Percentiles rank a stretch among this genome's conserved stretches.
phyloP scores from a whole-genome alignment of 345 rosid genomes.

The Bruguiera parviflora region DNA sequence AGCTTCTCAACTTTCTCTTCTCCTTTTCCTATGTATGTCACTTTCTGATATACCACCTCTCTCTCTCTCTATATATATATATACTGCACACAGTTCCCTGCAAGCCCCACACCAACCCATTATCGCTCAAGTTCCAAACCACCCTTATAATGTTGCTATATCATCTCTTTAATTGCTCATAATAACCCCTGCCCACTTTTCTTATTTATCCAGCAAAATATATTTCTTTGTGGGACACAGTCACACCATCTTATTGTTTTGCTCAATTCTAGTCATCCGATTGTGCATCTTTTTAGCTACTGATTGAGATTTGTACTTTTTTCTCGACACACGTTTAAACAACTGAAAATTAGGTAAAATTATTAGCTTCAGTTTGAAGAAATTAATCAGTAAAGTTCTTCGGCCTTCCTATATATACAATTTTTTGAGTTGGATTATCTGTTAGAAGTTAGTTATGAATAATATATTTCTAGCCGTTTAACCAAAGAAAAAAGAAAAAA shows the following conservation, averaged over 20 bases:
- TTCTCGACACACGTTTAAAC: background rate
- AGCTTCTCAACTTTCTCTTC: conserved; percentile 49
- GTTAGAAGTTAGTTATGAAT: too few species aligned
- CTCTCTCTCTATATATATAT: background rate
- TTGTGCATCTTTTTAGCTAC: background rate
- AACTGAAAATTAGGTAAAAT: background rate
- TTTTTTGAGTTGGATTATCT: too few species aligned
- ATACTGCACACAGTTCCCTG: conserved; percentile 4
- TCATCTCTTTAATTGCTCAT: conserved; percentile 36
- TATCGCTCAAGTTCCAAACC: conserved; percentile 58
- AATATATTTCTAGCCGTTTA: too few species aligned
- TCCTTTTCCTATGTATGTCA: background rate
- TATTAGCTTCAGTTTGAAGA: conserved; percentile 4
- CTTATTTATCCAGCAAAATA: background rate
- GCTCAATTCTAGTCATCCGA: conserved; percentile 8
- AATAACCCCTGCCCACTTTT: conserved; percentile 1
- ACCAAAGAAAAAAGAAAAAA: too few species aligned
- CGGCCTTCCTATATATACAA: too few species aligned
- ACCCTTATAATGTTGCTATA: conserved; percentile 40
- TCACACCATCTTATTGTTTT: background rate
- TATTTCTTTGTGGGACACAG: background rate
- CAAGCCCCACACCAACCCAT: conserved; percentile 41
- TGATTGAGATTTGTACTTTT: conserved; percentile 2
- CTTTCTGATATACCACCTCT: background rate
- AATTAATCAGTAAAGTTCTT: background rate